Base-by-base conservation (phyloP, 1,139 yeast species). In the Hyphopichia wangnamkhiaoensis region DNA sequence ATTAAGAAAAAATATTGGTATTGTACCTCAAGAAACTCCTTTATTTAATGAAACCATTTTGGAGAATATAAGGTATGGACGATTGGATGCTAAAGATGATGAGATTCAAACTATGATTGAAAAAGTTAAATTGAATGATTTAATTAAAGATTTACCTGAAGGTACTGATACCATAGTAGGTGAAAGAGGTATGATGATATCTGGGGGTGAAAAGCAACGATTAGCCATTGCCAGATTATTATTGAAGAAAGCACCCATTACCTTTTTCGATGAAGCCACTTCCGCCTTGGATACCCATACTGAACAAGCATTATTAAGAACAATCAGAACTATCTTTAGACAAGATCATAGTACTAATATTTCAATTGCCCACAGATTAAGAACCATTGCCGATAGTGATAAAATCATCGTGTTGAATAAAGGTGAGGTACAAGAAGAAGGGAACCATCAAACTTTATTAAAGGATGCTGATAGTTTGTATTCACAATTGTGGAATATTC, bases 1-100 rank as follows among this genome's bases (percentile, higher is more conserved):
- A 6, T 70, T 94, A 39, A 73, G 98, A 48, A 67, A 62, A 39
- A 68, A 79, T 6, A 79, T 93, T 46, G 98, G 98, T 24, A 94
- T 93, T 20, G 98, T 93, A 2, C 98, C 99, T 1, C 99, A 93
- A 61, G 99, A 93, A 50, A 91, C 98, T 0, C 98, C 98, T 3
- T 68, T 93, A 39, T 93, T 93, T 67, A 94, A 93, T 58, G 97
- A 91, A 46, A 79, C 96, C 1, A 88, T 93, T 37, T 63, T 82
- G 57, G 95, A 91, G 57, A 93, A 93, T 57, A 82, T 93, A 34
- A 72, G 94, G 40, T 93, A 90, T 62, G 99, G 98, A 23, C 71
- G 88, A 32, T 70, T 91, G 36, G 69, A 74, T 26, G 90, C 98
- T 0, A 63, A 79, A 0, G 86, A 88, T 49, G 84, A 75, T 33